Evolutionary conservation across 202 grass and related monocot species (phyloP).

Genomic region (Panicum virgatum): DNA sequence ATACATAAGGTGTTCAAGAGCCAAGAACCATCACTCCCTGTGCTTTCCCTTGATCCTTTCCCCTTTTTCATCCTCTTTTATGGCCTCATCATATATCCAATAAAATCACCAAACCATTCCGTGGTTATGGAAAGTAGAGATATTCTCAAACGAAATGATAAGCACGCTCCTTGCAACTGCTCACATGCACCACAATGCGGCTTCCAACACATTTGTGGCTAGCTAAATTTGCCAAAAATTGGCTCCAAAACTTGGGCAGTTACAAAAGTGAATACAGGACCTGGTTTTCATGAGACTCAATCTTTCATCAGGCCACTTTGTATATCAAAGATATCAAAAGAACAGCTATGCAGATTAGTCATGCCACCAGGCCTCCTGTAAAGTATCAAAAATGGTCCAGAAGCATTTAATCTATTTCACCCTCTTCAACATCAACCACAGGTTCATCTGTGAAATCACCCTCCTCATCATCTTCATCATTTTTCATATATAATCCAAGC

Average conservation of each 20-base stretch:
- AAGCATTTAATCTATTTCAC: slow-evolving; percentile 64
- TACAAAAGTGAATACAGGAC: slow-evolving; percentile 23
- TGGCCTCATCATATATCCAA: background rate
- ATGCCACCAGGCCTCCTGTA: slow-evolving; percentile 33
- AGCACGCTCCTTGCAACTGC: background rate
- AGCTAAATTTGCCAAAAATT: slow-evolving; percentile 36
- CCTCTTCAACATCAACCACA: slow-evolving; percentile 54
- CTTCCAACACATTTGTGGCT: slow-evolving; percentile 11
- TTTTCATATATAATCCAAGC: slow-evolving; percentile 92
- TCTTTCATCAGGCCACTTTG: slow-evolving; percentile 19
- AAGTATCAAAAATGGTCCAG: slow-evolving; percentile 45
- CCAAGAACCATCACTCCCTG: slow-evolving; percentile 20
- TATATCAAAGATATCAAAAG: slow-evolving; percentile 39
- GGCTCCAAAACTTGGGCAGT: slow-evolving; percentile 49
- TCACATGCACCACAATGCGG: background rate
- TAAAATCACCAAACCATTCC: background rate
- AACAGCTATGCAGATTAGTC: slow-evolving; percentile 42
- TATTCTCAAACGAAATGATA: slow-evolving; percentile 21
- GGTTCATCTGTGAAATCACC: slow-evolving; percentile 47
- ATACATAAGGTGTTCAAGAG: slow-evolving; percentile 34
- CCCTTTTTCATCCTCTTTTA: background rate
- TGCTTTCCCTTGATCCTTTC: background rate
- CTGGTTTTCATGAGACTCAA: background rate
- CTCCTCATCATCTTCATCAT: slow-evolving; percentile 88
- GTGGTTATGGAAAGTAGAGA: slow-evolving; percentile 23